Evolutionary conservation across 2,329 filamentous ascomycete species (phyloP).

Genomic region (Fusarium aywerte): DNA sequence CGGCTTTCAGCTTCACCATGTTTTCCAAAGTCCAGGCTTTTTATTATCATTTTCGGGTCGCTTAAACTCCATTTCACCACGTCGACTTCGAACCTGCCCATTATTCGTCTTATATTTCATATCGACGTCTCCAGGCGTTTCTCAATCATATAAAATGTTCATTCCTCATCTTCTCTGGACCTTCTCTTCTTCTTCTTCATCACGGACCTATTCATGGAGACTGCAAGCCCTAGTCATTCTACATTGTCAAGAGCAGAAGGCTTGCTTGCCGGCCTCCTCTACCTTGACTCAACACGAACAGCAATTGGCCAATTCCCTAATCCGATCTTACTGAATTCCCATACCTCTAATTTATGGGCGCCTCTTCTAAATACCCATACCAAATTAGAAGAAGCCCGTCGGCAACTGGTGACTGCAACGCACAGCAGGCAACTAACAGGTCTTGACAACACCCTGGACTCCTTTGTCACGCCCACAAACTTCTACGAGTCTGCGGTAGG

Average conservation of each 20-base stretch:
- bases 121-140: not conserved
- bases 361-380: accelerated
- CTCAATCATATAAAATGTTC: not conserved
- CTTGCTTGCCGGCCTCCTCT: not conserved
- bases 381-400: not conserved
- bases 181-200: not conserved
- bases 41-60: too few species aligned
- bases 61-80: too few species aligned
- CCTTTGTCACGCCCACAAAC: accelerated
- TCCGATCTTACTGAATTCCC: accelerated
- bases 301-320: accelerated
- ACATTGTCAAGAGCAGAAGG: not conserved
- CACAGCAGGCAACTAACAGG: accelerated
- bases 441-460: not conserved
- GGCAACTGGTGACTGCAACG: accelerated
- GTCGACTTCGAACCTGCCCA: too few species aligned
- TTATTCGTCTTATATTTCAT: too few species aligned
- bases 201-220: not conserved
- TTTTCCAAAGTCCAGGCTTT: too few species aligned
- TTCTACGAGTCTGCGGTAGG: not conserved
- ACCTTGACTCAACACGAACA: not conserved
- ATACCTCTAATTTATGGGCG: not conserved
- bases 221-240: not conserved
- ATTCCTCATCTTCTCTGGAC: not conserved
- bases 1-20: too few species aligned